Evolutionary conservation across 2,329 filamentous ascomycete genomes (phyloP), one percentile per base, ranked within the genome.

Genomic region (Triangularia verruculosa): DNA sequence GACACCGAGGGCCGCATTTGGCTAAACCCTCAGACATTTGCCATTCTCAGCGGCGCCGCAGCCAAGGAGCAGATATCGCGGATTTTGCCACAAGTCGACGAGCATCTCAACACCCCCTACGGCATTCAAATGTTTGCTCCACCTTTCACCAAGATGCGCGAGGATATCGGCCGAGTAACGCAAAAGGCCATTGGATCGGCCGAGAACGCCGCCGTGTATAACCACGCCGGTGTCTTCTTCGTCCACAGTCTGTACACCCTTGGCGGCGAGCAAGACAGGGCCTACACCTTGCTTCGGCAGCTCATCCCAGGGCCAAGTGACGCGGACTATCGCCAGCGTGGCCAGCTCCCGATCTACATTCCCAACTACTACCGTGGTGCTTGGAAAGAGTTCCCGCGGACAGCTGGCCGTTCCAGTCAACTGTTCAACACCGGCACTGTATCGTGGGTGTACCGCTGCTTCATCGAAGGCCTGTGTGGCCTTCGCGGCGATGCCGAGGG

Each of bases 131-230:
- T 86, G 83, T 86, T 85, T 70, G 81, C 77, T 3, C 83, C 83
- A 5, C 78, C 83, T 1, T 86, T 76, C 72, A 81, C 75, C 39
- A 76, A 73, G 8, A 86, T 86, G 83, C 81, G 83, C 59, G 83
- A 86, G 73, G 83, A 86, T 63, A 77, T 86, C 22, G 83, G 83
- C 9, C 82, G 83, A 54, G 83, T 86, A 13, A 85, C 83, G 64
- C 83, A 86, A 70, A 86, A 86, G 72, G 83, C 81, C 63, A 79
- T 82, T 2, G 83, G 83, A 2, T 82, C 82, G 53, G 83, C 79
- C n/a, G 83, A 86, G 72, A 86, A 86, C 70, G 83, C 77, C 0
- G 80, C 81, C 24, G 81, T 86, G 17, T 86, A 86, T 72, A 86
- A 85, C 74, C 83, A 86, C 70, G 83, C 83, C 0, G 79, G 77